Conservation (phyloP, 305 asterid species). For the Fraxinus sp. region DNA sequence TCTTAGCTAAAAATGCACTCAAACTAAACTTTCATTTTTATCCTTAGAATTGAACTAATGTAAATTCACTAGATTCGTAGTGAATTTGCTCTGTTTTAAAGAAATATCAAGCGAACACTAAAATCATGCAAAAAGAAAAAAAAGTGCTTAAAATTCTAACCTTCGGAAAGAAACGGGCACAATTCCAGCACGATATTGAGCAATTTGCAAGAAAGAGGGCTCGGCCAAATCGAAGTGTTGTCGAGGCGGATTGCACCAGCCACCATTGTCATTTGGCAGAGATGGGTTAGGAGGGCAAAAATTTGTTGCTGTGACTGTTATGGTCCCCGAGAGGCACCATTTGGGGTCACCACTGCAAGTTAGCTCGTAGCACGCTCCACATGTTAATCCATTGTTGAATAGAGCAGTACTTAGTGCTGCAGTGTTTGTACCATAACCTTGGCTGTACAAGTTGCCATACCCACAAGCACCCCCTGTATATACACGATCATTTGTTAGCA, state of each 20-base stretch:
- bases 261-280: slow-evolving; percentile 67
- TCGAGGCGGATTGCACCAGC: slow-evolving; percentile 92
- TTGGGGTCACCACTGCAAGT: slow-evolving; percentile 51
- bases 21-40: neutral
- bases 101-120: neutral
- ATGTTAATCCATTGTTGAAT: slow-evolving; percentile 72
- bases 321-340: slow-evolving; percentile 58
- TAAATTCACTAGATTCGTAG: neutral
- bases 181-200: slow-evolving; percentile 70
- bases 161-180: slow-evolving; percentile 70
- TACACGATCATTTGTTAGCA: neutral
- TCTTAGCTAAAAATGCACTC: neutral
- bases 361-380: slow-evolving; percentile 75
- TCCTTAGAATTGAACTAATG: neutral
- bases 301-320: slow-evolving; percentile 75
- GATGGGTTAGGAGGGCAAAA: slow-evolving; percentile 88
- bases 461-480: slow-evolving; percentile 86
- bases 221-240: slow-evolving; percentile 78
- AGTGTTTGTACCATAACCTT: slow-evolving; percentile 76
- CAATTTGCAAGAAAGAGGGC: slow-evolving; percentile 77
- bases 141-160: slow-evolving; percentile 26
- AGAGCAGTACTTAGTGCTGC: slow-evolving; percentile 86
- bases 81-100: neutral
- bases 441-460: slow-evolving; percentile 74
- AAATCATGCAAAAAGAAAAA: neutral